Conservation (phyloP, 2,329 filamentous ascomycete species). For the Aspergillus amoenus region DNA sequence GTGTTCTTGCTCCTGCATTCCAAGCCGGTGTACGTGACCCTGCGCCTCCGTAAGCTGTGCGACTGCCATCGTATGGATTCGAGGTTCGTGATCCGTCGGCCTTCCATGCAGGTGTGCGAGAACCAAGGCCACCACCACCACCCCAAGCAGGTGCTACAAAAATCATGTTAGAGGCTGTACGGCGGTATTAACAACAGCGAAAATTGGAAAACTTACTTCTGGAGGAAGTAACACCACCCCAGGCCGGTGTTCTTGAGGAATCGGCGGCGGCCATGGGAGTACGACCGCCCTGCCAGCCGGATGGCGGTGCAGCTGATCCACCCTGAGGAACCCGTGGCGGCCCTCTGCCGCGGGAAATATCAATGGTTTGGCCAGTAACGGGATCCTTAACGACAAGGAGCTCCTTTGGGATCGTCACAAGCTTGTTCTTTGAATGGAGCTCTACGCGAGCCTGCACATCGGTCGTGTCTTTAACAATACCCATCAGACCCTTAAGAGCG, state of each 20-base stretch:
- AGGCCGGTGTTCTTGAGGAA: slow-evolving; percentile 72
- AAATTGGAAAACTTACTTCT: slow-evolving; percentile 55
- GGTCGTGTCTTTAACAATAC: slow-evolving; percentile 93
- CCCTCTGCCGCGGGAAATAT: slow-evolving; percentile 57
- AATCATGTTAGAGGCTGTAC: slow-evolving; percentile 18
- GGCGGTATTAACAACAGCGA: slow-evolving; percentile 1
- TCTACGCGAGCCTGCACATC: slow-evolving; percentile 85
- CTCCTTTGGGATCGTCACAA: slow-evolving; percentile 78
- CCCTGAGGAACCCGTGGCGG: slow-evolving; percentile 49
- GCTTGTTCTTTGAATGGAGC: slow-evolving; percentile 91
- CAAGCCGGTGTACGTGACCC: slow-evolving; percentile 67
- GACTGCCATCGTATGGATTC: slow-evolving; percentile 66
- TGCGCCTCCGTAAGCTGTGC: slow-evolving; percentile 73
- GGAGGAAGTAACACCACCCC: slow-evolving; percentile 59
- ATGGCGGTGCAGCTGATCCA: slow-evolving; percentile 46
- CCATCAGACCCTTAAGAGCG: slow-evolving; percentile 86
- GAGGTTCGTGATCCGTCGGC: slow-evolving; percentile 57
- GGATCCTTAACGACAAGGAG: slow-evolving; percentile 81
- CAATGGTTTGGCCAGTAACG: slow-evolving; percentile 73
- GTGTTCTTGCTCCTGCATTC: slow-evolving; percentile 77
- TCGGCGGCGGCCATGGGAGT: slow-evolving; percentile 64
- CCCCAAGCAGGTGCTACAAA: slow-evolving; percentile 43
- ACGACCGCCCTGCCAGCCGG: slow-evolving; percentile 65
- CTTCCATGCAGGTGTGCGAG: slow-evolving; percentile 54
- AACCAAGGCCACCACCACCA: slow-evolving; percentile 34